These are phyloP conservation scores for Rhypophila decipiens DNA, from an alignment of 495 filamentous ascomycete genomes.

Conservation along the genomic window DNA sequence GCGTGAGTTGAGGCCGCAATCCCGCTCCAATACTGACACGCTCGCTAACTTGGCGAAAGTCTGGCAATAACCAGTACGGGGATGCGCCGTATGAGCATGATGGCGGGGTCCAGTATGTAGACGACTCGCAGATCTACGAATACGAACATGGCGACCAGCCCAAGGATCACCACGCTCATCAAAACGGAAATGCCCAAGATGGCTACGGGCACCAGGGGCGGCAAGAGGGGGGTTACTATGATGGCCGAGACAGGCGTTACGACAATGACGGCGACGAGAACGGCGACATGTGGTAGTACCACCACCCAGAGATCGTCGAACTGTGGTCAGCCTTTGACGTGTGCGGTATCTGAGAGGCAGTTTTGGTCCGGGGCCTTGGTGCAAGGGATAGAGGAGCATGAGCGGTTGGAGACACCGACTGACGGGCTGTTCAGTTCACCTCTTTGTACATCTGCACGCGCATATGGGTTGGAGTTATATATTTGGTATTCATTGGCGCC, in stretches of 20 bases:
- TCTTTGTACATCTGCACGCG: too few relatives aligned
- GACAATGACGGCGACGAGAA: constrained; percentile 14
- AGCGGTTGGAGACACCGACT: too few relatives aligned
- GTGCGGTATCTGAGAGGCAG: too few relatives aligned
- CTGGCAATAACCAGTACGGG: constrained; percentile 34
- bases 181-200: constrained; percentile 7
- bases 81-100: constrained; percentile 31
- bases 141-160: constrained; percentile 35
- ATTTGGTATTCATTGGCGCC: too few relatives aligned
- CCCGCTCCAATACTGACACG: not conserved
- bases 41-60: constrained; percentile 19
- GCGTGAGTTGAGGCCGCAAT: constrained; percentile 31
- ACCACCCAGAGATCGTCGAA: constrained; percentile 5
- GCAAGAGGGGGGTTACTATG: constrained; percentile 14
- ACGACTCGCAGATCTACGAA: constrained; percentile 43
- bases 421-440: too few relatives aligned
- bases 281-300: constrained; percentile 27
- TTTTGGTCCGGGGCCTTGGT: too few relatives aligned
- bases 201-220: constrained; percentile 1
- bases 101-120: constrained; percentile 34
- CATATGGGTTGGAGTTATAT: too few relatives aligned
- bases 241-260: constrained; percentile 10
- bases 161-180: constrained; percentile 2
- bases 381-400: too few relatives aligned
- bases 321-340: too few relatives aligned